These are phyloP conservation scores for Malassezia equina DNA, from an alignment of 1,284 basidiomycete genomes.

Conservation along the genomic window DNA sequence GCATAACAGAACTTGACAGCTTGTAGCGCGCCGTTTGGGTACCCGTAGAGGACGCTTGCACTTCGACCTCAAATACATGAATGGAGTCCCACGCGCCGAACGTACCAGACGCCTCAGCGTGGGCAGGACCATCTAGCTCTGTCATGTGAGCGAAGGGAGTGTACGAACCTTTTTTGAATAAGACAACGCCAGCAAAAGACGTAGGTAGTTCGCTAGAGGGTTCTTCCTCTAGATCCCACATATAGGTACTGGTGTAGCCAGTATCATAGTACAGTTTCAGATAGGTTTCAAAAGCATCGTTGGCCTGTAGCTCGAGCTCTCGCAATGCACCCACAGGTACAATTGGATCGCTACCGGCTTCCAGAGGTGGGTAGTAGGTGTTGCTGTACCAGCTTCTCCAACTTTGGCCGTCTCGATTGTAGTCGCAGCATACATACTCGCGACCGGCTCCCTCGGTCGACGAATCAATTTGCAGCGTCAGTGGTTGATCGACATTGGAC, in stretches of 20 bases:
- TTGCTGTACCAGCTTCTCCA: conserved; percentile 97
- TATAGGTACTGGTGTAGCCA: conserved; percentile 89
- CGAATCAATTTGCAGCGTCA: conserved; percentile 69
- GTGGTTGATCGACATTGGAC: conserved; percentile 87
- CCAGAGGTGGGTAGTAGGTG: conserved; percentile 68
- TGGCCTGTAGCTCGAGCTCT: conserved; percentile 81
- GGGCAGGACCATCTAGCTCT: conserved; percentile 11
- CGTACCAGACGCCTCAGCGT: conserved; percentile 30
- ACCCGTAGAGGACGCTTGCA: conserved; percentile 13
- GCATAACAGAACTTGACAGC: conserved; percentile 92
- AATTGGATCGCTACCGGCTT: conserved; percentile 54
- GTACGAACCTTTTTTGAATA: conserved; percentile 82
- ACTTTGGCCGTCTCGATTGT: conserved; percentile 90
- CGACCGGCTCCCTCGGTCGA: conserved; percentile 57
- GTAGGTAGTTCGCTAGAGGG: conserved; percentile 50
- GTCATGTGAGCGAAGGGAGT: background rate
- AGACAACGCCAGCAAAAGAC: conserved; percentile 82
- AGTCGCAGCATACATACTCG: conserved; percentile 92
- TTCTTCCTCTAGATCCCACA: conserved; percentile 91
- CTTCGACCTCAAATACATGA: conserved; percentile 73
- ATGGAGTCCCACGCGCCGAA: conserved; percentile 89
- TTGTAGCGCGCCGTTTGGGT: conserved; percentile 78
- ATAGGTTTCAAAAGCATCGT: conserved; percentile 94
- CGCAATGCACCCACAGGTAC: conserved; percentile 70
- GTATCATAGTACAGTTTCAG: conserved; percentile 92